A percentile compares a stretch with the other conserved stretches of the same genome.
Conservation (phyloP, 192 early-diverging fungal species). For the Podila epigama region DNA sequence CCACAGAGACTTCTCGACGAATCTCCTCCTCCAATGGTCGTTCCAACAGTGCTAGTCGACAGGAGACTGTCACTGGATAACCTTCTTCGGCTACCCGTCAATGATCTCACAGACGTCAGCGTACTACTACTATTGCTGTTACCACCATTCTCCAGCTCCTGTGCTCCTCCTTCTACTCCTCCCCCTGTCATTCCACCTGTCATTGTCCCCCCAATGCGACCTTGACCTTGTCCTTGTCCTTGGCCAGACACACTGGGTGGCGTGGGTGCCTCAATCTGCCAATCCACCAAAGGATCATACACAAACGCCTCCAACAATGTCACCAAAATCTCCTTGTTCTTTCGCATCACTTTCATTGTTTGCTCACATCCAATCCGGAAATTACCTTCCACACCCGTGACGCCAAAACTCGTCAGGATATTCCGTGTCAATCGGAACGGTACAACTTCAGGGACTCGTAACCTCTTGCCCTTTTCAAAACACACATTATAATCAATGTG, state of each 20-base stretch:
- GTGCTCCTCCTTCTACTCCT: background rate
- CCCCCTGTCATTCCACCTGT: background rate
- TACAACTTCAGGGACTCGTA: slow-evolving; percentile 89
- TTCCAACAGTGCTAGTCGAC: background rate
- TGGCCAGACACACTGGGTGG: slow-evolving; percentile 17
- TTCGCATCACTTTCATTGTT: slow-evolving; percentile 78
- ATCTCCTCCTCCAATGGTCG: background rate
- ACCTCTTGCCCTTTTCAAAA: slow-evolving; percentile 91
- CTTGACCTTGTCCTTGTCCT: slow-evolving; percentile 5
- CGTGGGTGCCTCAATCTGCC: slow-evolving; percentile 51
- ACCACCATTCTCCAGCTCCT: too few species aligned
- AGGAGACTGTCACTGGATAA: background rate
- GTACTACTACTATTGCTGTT: background rate
- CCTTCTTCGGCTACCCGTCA: background rate
- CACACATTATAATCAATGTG: slow-evolving; percentile 98
- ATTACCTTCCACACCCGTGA: slow-evolving; percentile 79
- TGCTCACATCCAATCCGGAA: slow-evolving; percentile 83
- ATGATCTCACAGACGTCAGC: background rate
- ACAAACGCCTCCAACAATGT: slow-evolving; percentile 95
- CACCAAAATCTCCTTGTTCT: slow-evolving; percentile 80
- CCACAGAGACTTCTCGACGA: background rate
- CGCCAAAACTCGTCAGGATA: slow-evolving; percentile 88
- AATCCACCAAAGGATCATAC: slow-evolving; percentile 83
- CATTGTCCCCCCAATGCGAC: background rate
- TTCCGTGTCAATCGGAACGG: slow-evolving; percentile 93